Base-by-base conservation (phyloP, 768 basidiomycete species). In the Xerocomus potaroensis region DNA sequence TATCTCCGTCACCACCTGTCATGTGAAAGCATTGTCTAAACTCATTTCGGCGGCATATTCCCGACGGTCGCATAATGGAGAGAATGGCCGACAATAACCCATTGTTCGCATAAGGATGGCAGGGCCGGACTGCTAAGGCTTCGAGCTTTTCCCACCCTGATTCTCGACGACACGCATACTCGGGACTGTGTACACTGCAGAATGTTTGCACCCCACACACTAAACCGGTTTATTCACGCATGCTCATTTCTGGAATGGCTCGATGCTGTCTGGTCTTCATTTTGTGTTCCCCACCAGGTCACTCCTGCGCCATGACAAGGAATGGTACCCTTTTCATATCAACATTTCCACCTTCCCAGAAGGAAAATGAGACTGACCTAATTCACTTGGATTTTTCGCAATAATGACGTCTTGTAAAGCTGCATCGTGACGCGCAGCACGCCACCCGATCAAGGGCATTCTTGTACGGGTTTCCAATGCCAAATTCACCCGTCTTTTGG, bases 1-100 rank as follows among this genome's bases (percentile, higher is more conserved):
- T 34, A 42, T 38, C 31, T 41, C 53, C 48, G 50, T 59, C 34
- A 60, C 44, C 35, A 18, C 49, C 47, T 46, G 50, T 35, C 35
- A 41, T n/a, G 37, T 16, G n/a, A n/a, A n/a, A 18, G 12, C 2
- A 5, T 45, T 4, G 29, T 37, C 44, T 34, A 35, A 18, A 21
- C 24, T 32, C 35, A 22, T 34, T 45, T 42, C 45, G 29, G 42
- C n/a, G 33, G 38, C 44, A 27, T 51, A 56, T 29, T 53, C 60
- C 59, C 5, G 16, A 33, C 24, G 50, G 53, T 10, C 49, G 45
- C 21, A 21, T 19, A 3, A 47, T 32, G 18, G 32, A 41, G 16
- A 58, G 31, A 49, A 48, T 12, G 34, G 45, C 33, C 12, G 30
- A 29, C 22, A 45, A 16, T 12, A 27, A 33, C 30, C 34, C 34